These are phyloP conservation scores for Basipetospora chlamydospora DNA, from an alignment of 2,329 filamentous ascomycete genomes.

Conservation along the genomic window DNA sequence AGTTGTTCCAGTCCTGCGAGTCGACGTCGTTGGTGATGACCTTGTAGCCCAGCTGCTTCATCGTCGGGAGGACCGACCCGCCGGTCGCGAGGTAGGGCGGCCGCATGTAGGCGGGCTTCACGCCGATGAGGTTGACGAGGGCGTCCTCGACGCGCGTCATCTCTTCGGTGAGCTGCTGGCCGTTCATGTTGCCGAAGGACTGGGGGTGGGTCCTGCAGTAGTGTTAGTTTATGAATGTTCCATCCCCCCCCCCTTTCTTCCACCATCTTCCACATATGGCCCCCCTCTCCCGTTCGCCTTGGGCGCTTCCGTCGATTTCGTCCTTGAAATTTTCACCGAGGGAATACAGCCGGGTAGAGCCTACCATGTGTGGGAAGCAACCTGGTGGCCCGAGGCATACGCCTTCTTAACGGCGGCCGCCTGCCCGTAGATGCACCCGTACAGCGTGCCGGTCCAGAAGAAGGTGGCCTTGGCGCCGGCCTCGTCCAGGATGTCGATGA, in stretches of 20 bases:
- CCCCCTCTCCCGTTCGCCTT: background rate
- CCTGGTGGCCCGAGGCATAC: constrained; percentile 34
- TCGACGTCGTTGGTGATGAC: constrained; percentile 48
- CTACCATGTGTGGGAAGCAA: constrained; percentile 38
- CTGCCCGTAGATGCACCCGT: constrained; percentile 36
- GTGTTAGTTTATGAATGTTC: constrained; percentile 3
- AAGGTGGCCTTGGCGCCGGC: constrained; percentile 37
- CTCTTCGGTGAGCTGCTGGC: constrained; percentile 26
- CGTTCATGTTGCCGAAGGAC: constrained; percentile 23
- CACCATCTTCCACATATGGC: background rate
- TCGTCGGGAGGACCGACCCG: constrained; percentile 25
- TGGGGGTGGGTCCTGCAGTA: constrained; percentile 28
- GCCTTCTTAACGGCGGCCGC: constrained; percentile 37
- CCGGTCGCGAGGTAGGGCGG: constrained; percentile 34
- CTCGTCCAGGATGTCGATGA: constrained; percentile 34
- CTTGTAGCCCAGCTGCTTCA: constrained; percentile 38
- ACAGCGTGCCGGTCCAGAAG: constrained; percentile 36
- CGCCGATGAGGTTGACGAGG: constrained; percentile 32
- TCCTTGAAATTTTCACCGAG: background rate
- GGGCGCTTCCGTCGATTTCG: no score
- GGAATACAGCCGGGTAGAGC: constrained; percentile 1
- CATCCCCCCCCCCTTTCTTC: background rate
- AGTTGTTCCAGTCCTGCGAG: constrained; percentile 45
- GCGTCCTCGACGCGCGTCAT: constrained; percentile 37
- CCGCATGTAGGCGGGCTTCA: constrained; percentile 34